A percentile compares a stretch with the other conserved stretches of the same genome.
Evolutionary conservation across 345 rosid species (phyloP).

Genomic region (Trapa bicornis): DNA sequence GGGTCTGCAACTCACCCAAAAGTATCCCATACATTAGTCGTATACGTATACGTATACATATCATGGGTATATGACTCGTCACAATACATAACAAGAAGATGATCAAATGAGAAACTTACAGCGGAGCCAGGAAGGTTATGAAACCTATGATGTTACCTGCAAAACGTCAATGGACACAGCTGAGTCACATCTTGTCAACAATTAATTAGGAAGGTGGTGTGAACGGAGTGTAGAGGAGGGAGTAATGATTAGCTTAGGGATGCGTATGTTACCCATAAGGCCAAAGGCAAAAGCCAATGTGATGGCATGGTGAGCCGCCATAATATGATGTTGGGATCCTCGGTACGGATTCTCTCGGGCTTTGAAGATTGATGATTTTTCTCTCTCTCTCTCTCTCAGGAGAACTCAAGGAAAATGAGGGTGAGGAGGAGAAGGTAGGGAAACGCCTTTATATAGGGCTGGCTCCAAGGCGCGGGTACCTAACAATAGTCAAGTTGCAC

Average conservation of each 20-base stretch:
- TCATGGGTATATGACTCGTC: background rate
- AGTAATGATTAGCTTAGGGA: background rate
- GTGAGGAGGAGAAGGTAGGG: background rate
- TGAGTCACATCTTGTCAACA: background rate
- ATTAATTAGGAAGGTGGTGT: background rate
- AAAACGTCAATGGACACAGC: background rate
- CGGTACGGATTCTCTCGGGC: background rate
- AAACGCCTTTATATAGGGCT: background rate
- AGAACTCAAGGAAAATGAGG: background rate
- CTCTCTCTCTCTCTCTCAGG: too few species aligned
- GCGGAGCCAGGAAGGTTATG: constrained; percentile 54
- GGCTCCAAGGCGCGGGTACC: background rate
- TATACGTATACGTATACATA: background rate
- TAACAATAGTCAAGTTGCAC: constrained; percentile 4
- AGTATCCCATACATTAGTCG: background rate
- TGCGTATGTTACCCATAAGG: constrained; percentile 37
- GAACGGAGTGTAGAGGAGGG: background rate
- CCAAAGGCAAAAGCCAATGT: constrained; percentile 44
- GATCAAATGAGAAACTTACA: constrained; percentile 23
- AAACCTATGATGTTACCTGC: constrained; percentile 61
- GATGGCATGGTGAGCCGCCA: constrained; percentile 26
- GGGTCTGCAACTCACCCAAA: constrained; percentile 22
- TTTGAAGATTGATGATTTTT: background rate
- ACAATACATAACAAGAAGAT: background rate
- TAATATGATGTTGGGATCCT: background rate